These are phyloP conservation scores for Nasturtium officinale DNA, from an alignment of 345 rosid species.

Conservation along the genomic window DNA sequence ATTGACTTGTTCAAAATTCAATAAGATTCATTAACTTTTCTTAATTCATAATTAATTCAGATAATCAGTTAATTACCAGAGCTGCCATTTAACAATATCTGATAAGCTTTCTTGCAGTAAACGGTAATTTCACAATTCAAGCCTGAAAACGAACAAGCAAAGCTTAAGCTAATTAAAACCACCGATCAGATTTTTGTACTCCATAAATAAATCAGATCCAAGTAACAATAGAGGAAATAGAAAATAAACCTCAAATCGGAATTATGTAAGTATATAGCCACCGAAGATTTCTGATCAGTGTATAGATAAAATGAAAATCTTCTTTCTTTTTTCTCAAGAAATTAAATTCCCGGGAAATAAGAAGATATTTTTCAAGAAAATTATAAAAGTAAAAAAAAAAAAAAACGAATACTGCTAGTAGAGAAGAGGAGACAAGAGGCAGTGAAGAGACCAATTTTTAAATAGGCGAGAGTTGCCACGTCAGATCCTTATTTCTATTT, in stretches of 20 bases:
- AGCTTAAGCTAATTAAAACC: background rate
- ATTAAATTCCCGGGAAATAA: conserved; percentile 14
- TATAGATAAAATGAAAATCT: background rate
- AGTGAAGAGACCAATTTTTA: conserved; percentile 9
- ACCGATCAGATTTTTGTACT: background rate
- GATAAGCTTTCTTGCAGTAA: conserved; percentile 1
- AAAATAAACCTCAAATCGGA: background rate
- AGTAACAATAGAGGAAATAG: background rate
- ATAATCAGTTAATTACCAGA: conserved; percentile 18
- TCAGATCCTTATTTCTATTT: conserved; percentile 34
- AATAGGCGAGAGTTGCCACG: conserved; percentile 44
- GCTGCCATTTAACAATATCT: conserved; percentile 30
- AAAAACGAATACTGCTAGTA: background rate
- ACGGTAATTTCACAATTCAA: background rate
- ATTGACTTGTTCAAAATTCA: background rate
- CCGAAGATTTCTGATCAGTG: background rate
- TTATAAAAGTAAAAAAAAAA: too few species aligned
- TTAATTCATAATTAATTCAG: background rate
- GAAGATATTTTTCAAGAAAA: conserved; percentile 7
- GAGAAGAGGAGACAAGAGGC: background rate
- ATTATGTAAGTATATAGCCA: background rate
- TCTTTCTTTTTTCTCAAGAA: background rate
- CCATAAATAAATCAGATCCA: background rate
- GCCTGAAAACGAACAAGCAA: background rate
- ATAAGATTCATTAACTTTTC: background rate